Conservation (phyloP, 106 monocot genomes). For the Dendrobium officinale region DNA sequence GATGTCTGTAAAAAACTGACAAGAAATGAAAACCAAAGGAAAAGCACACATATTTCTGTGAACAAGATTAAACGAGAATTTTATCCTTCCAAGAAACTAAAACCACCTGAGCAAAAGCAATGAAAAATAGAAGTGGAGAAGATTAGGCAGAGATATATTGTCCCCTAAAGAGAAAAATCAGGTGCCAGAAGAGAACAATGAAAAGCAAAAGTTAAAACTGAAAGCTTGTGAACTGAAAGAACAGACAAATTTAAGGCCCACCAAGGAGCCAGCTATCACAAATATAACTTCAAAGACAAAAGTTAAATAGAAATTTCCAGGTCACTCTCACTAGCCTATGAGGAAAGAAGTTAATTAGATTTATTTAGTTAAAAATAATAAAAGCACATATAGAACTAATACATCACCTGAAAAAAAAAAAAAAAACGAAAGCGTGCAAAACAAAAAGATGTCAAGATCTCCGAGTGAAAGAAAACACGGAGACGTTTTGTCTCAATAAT, state of each 20-base stretch:
- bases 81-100: neutral
- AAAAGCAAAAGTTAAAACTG: slow-evolving; percentile 12
- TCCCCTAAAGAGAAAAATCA: slow-evolving; percentile 5
- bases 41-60: neutral
- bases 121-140: neutral
- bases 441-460: neutral
- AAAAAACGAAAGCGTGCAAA: too few species aligned
- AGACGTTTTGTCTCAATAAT: neutral
- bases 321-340: slow-evolving; percentile 5
- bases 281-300: neutral
- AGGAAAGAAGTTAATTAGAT: neutral
- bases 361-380: neutral
- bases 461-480: neutral
- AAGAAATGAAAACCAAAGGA: neutral
- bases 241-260: slow-evolving; percentile 13
- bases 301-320: neutral
- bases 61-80: neutral
- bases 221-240: slow-evolving; percentile 4
- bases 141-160: slow-evolving; percentile 15
- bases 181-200: slow-evolving; percentile 8
- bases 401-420: neutral
- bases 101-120: slow-evolving; percentile 4
- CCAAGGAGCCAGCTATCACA: neutral
- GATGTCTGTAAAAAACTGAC: neutral
- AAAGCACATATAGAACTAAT: too few species aligned